Evolutionary conservation across 768 basidiomycete genomes (phyloP).

Genomic region (Lactarius trivialis): DNA sequence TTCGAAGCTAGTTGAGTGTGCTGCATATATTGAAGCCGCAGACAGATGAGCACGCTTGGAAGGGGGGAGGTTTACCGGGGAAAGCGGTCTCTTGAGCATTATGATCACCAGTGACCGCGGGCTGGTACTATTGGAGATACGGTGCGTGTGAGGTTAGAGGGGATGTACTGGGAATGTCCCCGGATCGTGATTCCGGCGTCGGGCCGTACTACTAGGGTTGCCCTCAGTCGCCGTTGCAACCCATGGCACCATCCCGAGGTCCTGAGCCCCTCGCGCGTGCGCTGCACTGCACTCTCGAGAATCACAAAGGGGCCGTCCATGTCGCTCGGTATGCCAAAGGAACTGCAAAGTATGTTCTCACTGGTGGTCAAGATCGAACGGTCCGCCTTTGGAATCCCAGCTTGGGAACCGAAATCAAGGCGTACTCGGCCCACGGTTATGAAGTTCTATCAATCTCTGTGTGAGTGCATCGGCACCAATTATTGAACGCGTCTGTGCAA

Average conservation of each 20-base stretch:
- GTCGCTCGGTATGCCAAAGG: conserved; percentile 90
- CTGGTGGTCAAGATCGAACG: conserved; percentile 87
- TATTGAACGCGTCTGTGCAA: not conserved
- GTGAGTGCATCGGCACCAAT: conserved; percentile 41
- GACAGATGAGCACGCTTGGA: conserved; percentile 41
- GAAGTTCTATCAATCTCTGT: conserved; percentile 89
- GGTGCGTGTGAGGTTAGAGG: not conserved
- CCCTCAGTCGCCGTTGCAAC: not conserved
- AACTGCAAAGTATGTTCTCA: conserved; percentile 80
- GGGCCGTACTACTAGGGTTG: not conserved
- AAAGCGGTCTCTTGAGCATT: conserved; percentile 29
- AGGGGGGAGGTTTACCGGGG: conserved; percentile 40
- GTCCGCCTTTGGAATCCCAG: conserved; percentile 88
- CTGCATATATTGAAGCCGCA: conserved; percentile 6
- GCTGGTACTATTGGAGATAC: not conserved
- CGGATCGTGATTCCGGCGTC: not conserved
- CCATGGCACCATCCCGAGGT: conserved; percentile 33
- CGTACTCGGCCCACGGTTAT: conserved; percentile 88
- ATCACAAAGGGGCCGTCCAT: conserved; percentile 82
- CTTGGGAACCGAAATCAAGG: conserved; percentile 83
- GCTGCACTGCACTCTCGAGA: conserved; percentile 55
- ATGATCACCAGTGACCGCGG: not conserved
- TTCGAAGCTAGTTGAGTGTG: conserved; percentile 37
- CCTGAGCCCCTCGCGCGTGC: conserved; percentile 48
- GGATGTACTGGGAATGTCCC: not conserved